Conservation (phyloP, 2,329 filamentous ascomycete genomes). For the Hymenoscyphus scutula region DNA sequence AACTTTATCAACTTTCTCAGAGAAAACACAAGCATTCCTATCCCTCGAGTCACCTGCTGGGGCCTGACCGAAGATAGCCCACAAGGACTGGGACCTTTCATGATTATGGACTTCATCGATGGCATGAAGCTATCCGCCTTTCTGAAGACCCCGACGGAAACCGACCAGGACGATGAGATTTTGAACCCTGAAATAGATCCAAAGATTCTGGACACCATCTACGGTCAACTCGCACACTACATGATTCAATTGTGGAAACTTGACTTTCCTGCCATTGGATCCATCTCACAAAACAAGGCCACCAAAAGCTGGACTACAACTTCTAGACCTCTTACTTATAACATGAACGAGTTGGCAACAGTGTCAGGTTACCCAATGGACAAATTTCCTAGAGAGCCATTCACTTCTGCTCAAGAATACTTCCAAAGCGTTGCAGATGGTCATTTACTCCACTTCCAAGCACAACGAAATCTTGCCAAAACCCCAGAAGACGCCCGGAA, state of each 20-base stretch:
- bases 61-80: constrained; percentile 35
- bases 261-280: neutral
- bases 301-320: neutral
- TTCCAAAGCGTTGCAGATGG: no score
- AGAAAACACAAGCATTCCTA: constrained; percentile 35
- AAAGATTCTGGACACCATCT: neutral
- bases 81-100: constrained; percentile 36
- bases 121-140: no score
- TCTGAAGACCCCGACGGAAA: constrained; percentile 20
- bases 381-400: neutral
- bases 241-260: neutral
- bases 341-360: neutral
- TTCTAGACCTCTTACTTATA: no score
- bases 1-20: constrained; percentile 20
- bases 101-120: constrained; percentile 37
- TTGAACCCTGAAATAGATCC: constrained; percentile 14
- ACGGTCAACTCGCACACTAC: no score
- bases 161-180: constrained; percentile 11
- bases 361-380: neutral
- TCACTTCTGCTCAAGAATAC: neutral
- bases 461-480: no score
- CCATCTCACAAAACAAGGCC: neutral
- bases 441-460: no score
- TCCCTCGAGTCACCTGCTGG: constrained; percentile 33
- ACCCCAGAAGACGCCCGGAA: no score